Base-by-base conservation (phyloP, 352 stramenopile genomes). In the Globisporangium cederbergense region DNA sequence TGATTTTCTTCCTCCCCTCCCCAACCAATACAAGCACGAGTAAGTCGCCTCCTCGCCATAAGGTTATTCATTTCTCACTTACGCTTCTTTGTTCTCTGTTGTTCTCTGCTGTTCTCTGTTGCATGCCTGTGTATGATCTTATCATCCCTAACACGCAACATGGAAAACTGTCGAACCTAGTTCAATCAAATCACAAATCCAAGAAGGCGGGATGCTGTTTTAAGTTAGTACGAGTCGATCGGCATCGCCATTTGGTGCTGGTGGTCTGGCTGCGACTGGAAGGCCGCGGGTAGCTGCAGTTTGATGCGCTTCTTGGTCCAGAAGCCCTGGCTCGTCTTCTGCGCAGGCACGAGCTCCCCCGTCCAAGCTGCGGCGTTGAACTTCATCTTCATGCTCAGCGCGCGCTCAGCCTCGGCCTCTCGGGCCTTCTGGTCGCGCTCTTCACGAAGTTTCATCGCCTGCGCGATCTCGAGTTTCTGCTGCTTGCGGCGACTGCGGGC, bases 391-490 rank as follows among this genome's bases (percentile, higher is more conserved):
- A 67, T 60, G 9, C 69, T 60, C 46, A 76, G 70, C 40, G 71
- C 69, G 22, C 71, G 75, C 34, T 79, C 77, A 7, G 78, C 76
- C 28, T 88, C 76, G 1, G 67, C 68, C 63, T 89, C 80, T 46
- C 76, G 69, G 16, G 68, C 60, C 47, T 82, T 78, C 20, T 66
- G 76, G 36, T 93, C 80, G 1, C 81, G 77, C 58, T 90, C 81
- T 64, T 91, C 78, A 13, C 84, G 80, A 43, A 83, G 60, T 51
- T 69, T 70, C 47, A 90, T 80, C 30, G 84, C 79, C 32, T 86
- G 70, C 0, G 78, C 78, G 58, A 91, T 86, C 64, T 93, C 84
- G 36, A 87, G 30, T 56, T 89, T 90, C 58, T 89, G 84, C 2
- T 85, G 52, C 22, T 80, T 81, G 20, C 82, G 82, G 40, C 87